These are phyloP conservation scores for Aspergillus tamarii DNA, from an alignment of 2,329 filamentous ascomycete genomes.

Conservation along the genomic window DNA sequence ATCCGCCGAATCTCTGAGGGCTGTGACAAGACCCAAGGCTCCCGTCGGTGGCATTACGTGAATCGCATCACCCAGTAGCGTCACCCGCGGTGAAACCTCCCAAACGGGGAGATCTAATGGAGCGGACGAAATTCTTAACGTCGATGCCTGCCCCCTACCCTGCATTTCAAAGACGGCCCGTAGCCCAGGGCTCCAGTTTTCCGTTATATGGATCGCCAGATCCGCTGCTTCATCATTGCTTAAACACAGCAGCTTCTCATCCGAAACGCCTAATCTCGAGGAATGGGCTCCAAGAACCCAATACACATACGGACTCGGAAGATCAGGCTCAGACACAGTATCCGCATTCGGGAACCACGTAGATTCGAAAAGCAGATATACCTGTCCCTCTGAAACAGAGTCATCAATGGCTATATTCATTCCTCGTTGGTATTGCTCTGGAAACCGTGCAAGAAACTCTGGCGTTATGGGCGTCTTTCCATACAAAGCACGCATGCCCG, in stretches of 20 bases:
- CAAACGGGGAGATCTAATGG: background rate
- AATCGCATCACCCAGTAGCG: constrained; percentile 50
- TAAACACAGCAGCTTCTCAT: background rate
- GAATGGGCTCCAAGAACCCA: background rate
- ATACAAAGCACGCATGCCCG: constrained; percentile 42
- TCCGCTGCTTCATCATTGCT: background rate
- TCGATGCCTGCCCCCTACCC: background rate
- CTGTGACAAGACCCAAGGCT: constrained; percentile 51
- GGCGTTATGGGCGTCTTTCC: background rate
- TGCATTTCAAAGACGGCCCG: background rate
- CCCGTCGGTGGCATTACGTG: constrained; percentile 53
- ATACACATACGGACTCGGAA: background rate
- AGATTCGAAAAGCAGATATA: background rate
- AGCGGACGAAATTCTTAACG: background rate
- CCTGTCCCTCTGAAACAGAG: background rate
- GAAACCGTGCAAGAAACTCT: background rate
- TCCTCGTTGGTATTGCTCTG: background rate
- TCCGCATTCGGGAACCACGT: background rate
- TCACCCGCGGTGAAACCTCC: constrained; percentile 35
- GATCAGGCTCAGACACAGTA: background rate
- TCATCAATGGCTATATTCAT: background rate
- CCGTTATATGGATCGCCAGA: background rate
- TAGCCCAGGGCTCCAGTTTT: background rate
- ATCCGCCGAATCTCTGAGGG: constrained; percentile 27
- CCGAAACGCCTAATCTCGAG: background rate